Percentiles rank a stretch among this genome's conserved stretches.
These are phyloP conservation scores for Dendrobium huoshanense DNA, from an alignment of 106 monocot genomes.

Conservation along the genomic window DNA sequence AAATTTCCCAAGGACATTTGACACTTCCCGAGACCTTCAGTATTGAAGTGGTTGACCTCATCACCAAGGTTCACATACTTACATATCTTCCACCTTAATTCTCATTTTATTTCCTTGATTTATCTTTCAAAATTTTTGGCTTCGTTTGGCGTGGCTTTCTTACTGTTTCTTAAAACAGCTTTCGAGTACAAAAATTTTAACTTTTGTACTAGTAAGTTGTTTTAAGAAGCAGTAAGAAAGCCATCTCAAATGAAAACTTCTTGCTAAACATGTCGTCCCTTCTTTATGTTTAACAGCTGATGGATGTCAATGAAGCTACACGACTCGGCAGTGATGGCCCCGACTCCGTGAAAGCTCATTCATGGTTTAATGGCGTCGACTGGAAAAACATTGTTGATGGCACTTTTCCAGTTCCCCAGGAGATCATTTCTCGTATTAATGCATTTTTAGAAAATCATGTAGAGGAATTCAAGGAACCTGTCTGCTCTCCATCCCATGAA, in stretches of 20 bases:
- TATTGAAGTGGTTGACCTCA: conserved; percentile 63
- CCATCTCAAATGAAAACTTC: background rate
- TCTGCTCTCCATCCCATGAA: conserved; percentile 36
- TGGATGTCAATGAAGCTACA: conserved; percentile 64
- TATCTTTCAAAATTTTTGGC: background rate
- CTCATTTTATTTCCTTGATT: background rate
- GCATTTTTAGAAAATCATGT: conserved; percentile 37
- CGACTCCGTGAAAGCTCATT: conserved; percentile 58
- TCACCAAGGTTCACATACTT: conserved; percentile 59
- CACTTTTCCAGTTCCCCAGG: conserved; percentile 55
- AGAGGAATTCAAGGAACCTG: conserved; percentile 19
- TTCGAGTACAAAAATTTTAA: too few relatives aligned
- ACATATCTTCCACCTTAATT: background rate
- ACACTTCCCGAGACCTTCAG: conserved; percentile 69
- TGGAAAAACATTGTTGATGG: conserved; percentile 59
- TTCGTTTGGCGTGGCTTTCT: too few relatives aligned
- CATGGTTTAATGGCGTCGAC: conserved; percentile 70
- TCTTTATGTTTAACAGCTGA: conserved; percentile 37
- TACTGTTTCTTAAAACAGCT: too few relatives aligned
- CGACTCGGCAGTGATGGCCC: conserved; percentile 60
- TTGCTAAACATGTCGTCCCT: background rate
- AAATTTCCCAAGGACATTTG: conserved; percentile 79
- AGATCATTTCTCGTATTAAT: conserved; percentile 56
- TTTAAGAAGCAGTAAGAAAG: too few relatives aligned
- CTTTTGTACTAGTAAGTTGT: too few relatives aligned